Conservation (phyloP, 2,329 filamentous ascomycete genomes). For the Colletotrichum euphorbiae region DNA sequence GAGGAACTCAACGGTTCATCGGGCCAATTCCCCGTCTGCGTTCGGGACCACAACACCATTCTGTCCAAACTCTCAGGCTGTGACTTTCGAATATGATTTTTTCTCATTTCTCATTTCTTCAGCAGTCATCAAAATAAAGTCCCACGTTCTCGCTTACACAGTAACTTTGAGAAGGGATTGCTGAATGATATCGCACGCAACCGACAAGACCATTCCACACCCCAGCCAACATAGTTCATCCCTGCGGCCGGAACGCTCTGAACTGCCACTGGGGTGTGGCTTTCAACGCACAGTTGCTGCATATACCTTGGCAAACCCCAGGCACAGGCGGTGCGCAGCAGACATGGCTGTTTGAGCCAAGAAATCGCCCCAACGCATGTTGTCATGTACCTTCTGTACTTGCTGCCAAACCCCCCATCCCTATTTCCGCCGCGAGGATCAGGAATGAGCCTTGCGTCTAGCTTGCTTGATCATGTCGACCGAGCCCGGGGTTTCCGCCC, state of each 20-base stretch:
- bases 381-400: not conserved
- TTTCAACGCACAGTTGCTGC: slow-evolving; percentile 6
- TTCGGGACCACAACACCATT: not conserved
- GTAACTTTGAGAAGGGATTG: not conserved
- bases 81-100: slow-evolving; percentile 4
- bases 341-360: slow-evolving; percentile 26
- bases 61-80: slow-evolving; percentile 3
- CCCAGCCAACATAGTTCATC: slow-evolving; percentile 26
- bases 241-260: slow-evolving; percentile 10
- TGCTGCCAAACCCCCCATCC: too few relatives aligned
- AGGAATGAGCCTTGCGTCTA: not conserved
- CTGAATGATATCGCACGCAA: slow-evolving; percentile 27
- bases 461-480: slow-evolving; percentile 4
- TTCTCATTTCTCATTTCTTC: slow-evolving; percentile 5
- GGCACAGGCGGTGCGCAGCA: slow-evolving; percentile 16
- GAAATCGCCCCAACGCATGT: slow-evolving; percentile 14
- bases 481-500: slow-evolving; percentile 1
- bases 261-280: slow-evolving; percentile 12
- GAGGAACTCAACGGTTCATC: slow-evolving; percentile 4
- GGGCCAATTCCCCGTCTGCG: slow-evolving; percentile 9
- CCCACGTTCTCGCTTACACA: not conserved
- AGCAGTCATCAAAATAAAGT: not conserved
- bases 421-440: too few relatives aligned
- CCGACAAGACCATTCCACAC: not conserved
- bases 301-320: slow-evolving; percentile 15